Evolutionary conservation across 345 rosid species (phyloP), one percentile per base, ranked within the genome.

Genomic region (Camelina sativa): DNA sequence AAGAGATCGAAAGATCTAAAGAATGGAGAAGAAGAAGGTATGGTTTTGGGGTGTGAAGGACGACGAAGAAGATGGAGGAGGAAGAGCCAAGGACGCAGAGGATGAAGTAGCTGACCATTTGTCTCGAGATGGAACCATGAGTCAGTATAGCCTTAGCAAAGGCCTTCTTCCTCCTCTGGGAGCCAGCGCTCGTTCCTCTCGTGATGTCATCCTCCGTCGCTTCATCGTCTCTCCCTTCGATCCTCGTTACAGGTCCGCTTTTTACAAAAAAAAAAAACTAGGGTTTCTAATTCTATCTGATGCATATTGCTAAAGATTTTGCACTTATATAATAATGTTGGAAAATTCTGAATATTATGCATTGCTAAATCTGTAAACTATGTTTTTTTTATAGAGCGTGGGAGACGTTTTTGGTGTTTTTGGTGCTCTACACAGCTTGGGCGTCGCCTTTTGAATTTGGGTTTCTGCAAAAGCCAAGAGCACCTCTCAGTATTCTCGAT

Each of bases 361-460:
- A 4, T 28, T 28, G 30, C 30, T 28, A 28, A 28, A 28, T 28
- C 30, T 28, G 30, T 32, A 32, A 32, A 1, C 8, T 6, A 6
- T 7, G 8, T 6, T 34, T 7, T 34, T 6, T 11, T 38, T 11
- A 3, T 12, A 40, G 43, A 40, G 43, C 13, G 12, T 43, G 98
- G 98, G 88, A 88, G 60, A 79, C 84, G 0, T 91, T 84, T 69
- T 65, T 93, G 75, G 96, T 87, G 35, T 74, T 88, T 63, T 73
- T 93, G 12, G 98, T 93, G 22, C 82, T 89, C 74, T 93, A 93
- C 80, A 89, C 94, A 1, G 94, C 96, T 22, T 93, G 97, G 97
- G 98, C 84, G 4, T 91, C 94, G 1, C 96, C 97, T 2, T 93
- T 91, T 66, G 97, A 89, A 61, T 88, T 89, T 4, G 98, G 97